phyloP scores from a whole-genome alignment of 2,329 filamentous ascomycete genomes.

The Exophiala viscosa region DNA sequence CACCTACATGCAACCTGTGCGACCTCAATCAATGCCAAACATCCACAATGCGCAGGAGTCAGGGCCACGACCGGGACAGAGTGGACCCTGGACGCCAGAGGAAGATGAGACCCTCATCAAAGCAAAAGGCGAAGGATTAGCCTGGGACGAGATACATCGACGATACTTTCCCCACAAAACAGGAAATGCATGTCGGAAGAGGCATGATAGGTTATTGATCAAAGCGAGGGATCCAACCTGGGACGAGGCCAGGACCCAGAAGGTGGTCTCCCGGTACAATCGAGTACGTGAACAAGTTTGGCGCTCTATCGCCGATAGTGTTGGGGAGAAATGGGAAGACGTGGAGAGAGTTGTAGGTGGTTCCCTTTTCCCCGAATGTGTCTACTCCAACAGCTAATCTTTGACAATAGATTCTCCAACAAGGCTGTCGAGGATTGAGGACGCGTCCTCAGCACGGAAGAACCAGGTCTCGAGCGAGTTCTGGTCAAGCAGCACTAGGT shows the following conservation, averaged over 20 bases:
- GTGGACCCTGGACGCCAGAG: constrained; percentile 66
- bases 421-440: constrained; percentile 60
- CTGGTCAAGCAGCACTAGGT: constrained; percentile 12
- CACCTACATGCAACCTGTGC: constrained; percentile 16
- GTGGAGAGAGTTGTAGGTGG: constrained; percentile 77
- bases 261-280: constrained; percentile 74
- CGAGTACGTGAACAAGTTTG: constrained; percentile 71
- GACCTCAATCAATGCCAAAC: constrained; percentile 4
- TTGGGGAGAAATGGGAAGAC: constrained; percentile 57
- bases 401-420: constrained; percentile 52
- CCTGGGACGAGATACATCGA: constrained; percentile 77
- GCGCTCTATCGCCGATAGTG: constrained; percentile 64
- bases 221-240: constrained; percentile 69
- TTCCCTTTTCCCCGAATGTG: background rate
- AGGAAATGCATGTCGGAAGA: constrained; percentile 81
- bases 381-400: background rate
- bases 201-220: constrained; percentile 80
- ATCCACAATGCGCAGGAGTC: constrained; percentile 7
- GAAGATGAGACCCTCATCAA: constrained; percentile 71
- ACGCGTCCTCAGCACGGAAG: constrained; percentile 15
- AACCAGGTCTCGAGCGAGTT: constrained; percentile 20
- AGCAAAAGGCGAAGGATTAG: constrained; percentile 70
- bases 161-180: constrained; percentile 73
- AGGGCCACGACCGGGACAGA: constrained; percentile 30
- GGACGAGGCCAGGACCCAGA: constrained; percentile 71